Evolutionary conservation across 805 yeast genomes (phyloP).

Genomic region (Zygoascus ofunaensis): DNA sequence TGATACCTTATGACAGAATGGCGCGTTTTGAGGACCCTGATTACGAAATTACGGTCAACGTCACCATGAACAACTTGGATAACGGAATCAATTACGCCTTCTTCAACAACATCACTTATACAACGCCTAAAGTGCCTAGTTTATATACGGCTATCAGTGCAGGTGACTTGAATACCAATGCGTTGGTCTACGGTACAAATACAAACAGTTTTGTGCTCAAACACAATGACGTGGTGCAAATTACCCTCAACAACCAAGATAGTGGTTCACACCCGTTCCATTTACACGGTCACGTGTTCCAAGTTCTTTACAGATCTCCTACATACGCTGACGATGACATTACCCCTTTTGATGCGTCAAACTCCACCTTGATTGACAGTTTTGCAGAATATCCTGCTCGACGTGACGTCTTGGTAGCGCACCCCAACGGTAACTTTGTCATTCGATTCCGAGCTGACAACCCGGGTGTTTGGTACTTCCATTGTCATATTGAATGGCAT

Average conservation of each 20-base stretch:
- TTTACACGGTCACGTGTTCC: slow-evolving; percentile 90
- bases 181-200: slow-evolving; percentile 70
- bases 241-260: slow-evolving; percentile 77
- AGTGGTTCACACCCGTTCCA: slow-evolving; percentile 97
- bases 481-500: slow-evolving; percentile 99
- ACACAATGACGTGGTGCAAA: slow-evolving; percentile 60
- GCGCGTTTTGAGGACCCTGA: slow-evolving; percentile 60
- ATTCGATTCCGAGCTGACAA: slow-evolving; percentile 84
- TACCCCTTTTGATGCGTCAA: slow-evolving; percentile 45
- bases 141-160: slow-evolving; percentile 70
- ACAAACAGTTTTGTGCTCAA: slow-evolving; percentile 67
- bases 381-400: slow-evolving; percentile 71
- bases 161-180: slow-evolving; percentile 41
- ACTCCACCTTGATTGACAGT: slow-evolving; percentile 29
- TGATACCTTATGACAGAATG: slow-evolving; percentile 53
- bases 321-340: slow-evolving; percentile 45
- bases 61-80: slow-evolving; percentile 73
- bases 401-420: slow-evolving; percentile 73
- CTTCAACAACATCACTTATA: slow-evolving; percentile 78
- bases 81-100: slow-evolving; percentile 94
- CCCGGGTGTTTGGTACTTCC: slow-evolving; percentile 99
- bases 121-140: slow-evolving; percentile 77
- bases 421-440: slow-evolving; percentile 78
- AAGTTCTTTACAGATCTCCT: slow-evolving; percentile 63
- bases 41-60: slow-evolving; percentile 53